Conservation (phyloP, 1,284 basidiomycete species). For the Porphyrellus sp. region DNA sequence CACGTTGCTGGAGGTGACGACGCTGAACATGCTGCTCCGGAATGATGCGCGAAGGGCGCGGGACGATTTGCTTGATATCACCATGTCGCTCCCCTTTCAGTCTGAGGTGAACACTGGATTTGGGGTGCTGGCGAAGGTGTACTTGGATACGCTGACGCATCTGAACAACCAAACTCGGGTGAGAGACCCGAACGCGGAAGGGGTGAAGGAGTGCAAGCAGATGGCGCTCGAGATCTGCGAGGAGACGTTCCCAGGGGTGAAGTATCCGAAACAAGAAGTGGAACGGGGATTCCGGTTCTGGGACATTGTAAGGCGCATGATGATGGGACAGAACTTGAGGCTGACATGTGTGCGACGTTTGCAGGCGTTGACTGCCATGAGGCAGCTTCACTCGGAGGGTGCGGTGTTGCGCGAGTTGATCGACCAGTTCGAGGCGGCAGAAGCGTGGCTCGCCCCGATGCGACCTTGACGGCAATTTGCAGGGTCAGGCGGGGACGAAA, state of each 20-base stretch:
- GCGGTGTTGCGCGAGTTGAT: slow-evolving; percentile 80
- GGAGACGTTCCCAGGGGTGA: slow-evolving; percentile 91
- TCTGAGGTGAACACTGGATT: slow-evolving; percentile 96
- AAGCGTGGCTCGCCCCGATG: slow-evolving; percentile 91
- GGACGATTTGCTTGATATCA: slow-evolving; percentile 91
- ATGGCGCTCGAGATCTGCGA: slow-evolving; percentile 90
- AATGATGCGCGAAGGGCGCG: slow-evolving; percentile 82
- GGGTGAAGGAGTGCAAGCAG: slow-evolving; percentile 80
- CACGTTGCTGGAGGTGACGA: slow-evolving; percentile 87
- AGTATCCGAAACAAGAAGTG: slow-evolving; percentile 82
- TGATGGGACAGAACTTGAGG: slow-evolving; percentile 16
- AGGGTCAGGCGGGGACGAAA: slow-evolving; percentile 3
- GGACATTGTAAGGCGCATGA: slow-evolving; percentile 73
- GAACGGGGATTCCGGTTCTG: slow-evolving; percentile 97
- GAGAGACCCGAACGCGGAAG: slow-evolving; percentile 68
- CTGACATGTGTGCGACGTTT: slow-evolving; percentile 24
- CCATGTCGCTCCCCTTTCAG: slow-evolving; percentile 90
- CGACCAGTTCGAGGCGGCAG: slow-evolving; percentile 92
- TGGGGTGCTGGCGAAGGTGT: slow-evolving; percentile 95
- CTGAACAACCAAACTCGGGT: slow-evolving; percentile 77
- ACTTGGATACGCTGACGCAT: slow-evolving; percentile 88
- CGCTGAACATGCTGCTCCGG: slow-evolving; percentile 88
- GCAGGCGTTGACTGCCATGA: slow-evolving; percentile 85
- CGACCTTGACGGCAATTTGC: slow-evolving; percentile 52
- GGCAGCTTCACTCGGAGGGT: slow-evolving; percentile 81